Evolutionary conservation across 2,329 filamentous ascomycete species (phyloP), one percentile per base, ranked within the genome.

Genomic region (Knufia fluminis): DNA sequence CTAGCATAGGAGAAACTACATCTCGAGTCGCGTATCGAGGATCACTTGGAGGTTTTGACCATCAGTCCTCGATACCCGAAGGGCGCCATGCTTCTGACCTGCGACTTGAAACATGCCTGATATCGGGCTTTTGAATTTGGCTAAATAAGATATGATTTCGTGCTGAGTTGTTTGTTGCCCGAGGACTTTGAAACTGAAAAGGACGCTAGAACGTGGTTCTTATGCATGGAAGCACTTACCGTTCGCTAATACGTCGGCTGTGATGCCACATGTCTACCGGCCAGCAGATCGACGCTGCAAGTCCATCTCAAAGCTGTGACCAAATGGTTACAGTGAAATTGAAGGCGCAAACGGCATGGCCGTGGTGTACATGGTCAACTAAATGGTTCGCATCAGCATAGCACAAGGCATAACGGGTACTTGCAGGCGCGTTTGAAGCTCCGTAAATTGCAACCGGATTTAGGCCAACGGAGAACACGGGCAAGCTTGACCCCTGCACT

Each of bases 391-490:
- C 33, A 14, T 36, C n/a, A 14, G 6, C 33, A 14, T 14, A 14
- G 40, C 22, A 43, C 40, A 43, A n/a, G 22, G 40, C 9, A 31
- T 10, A 22, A 6, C 38, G 38, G 38, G 17, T 3, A 12, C 12
- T 12, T 40, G 38, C 38, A 40, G 38, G 9, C 17, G 14, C 10
- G n/a, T 26, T 4, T 16, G 22, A n/a, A 43, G 22, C 14, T n/a
- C 6, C 4, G 22, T 26, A 43, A 43, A 41, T 41, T 43, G 40
- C 40, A 43, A 28, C 38, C 38, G 38, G 22, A 41, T 23, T 22
- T 22, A 41, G 10, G 22, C 33, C 33, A 17, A 17, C 33, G 26
- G 26, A 12, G 26, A 28, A 28, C 26, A 28, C 6, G 26, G 26
- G 26, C 26, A 28, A 12, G 26, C 26, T 6, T 12, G 14, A 43